These are phyloP conservation scores for Paraurostyla sp. DNA, from an alignment of 73 alveolate genomes.

Conservation along the genomic window DNA sequence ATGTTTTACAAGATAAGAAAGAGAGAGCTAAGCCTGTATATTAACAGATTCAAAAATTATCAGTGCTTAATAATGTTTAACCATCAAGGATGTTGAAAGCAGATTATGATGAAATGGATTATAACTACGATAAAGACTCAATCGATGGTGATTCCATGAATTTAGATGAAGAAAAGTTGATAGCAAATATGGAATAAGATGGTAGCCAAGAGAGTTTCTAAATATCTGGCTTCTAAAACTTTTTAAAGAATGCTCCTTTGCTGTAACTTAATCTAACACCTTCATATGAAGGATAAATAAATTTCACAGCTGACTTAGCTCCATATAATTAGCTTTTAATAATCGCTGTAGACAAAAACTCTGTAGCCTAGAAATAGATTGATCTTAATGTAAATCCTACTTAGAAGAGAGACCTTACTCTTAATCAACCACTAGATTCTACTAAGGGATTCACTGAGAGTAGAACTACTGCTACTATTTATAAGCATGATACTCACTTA, in stretches of 20 bases:
- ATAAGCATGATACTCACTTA: background rate
- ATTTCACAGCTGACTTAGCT: background rate
- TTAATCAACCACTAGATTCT: conserved; percentile 41
- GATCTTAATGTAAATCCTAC: conserved; percentile 3
- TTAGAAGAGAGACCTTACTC: conserved; percentile 60
- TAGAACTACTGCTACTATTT: conserved; percentile 20
- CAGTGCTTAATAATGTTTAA: background rate
- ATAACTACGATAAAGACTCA: background rate
- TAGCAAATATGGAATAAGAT: background rate
- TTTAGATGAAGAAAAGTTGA: background rate
- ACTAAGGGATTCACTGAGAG: conserved; percentile 54
- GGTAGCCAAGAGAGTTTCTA: background rate
- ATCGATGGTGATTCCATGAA: background rate
- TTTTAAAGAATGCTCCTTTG: conserved; percentile 72
- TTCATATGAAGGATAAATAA: conserved; percentile 51
- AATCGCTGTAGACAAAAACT: conserved; percentile 60
- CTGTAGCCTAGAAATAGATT: conserved; percentile 46
- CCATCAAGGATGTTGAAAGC: background rate
- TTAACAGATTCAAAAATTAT: too few relatives aligned
- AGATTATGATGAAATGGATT: too few relatives aligned
- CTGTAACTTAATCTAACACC: conserved; percentile 44
- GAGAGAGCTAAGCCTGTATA: too few relatives aligned
- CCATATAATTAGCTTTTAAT: conserved; percentile 44
- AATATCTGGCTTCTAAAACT: conserved; percentile 70
- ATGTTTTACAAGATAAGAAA: background rate